Evolutionary conservation across 225 moss, liverwort and hornwort species (phyloP).

Genomic region (Polytrichum formosum): DNA sequence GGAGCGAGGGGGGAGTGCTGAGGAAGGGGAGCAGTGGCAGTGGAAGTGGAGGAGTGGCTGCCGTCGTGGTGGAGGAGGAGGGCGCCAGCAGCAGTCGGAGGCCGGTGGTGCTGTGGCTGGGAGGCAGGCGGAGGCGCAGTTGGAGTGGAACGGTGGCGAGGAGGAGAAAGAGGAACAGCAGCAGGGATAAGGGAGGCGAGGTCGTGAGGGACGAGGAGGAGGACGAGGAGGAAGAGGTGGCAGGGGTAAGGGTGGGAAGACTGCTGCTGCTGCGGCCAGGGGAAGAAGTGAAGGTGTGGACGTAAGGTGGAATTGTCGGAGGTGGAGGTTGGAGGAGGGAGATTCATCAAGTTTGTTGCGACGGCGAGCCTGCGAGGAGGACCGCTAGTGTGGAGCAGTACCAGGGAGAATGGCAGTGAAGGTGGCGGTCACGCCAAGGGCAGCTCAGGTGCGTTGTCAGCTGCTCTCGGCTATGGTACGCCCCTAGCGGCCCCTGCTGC

Average conservation of each 20-base stretch:
- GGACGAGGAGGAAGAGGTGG: background rate
- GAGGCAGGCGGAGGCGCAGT: slow-evolving; percentile 6
- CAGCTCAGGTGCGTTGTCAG: slow-evolving; percentile 42
- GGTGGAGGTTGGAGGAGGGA: slow-evolving; percentile 2
- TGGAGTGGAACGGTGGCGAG: background rate
- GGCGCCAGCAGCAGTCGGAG: slow-evolving; percentile 2
- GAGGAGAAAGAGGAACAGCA: background rate
- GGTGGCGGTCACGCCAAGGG: slow-evolving; percentile 18
- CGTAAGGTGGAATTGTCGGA: slow-evolving; percentile 46
- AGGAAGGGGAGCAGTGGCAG: background rate
- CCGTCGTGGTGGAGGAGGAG: background rate
- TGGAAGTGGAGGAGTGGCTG: background rate
- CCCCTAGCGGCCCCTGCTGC: slow-evolving; percentile 24
- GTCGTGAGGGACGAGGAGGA: background rate
- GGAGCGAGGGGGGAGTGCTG: slow-evolving; percentile 36
- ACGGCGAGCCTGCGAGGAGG: slow-evolving; percentile 36
- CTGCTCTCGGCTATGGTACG: slow-evolving; percentile 33
- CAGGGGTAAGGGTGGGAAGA: background rate
- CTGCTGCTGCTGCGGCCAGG: background rate
- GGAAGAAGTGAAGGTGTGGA: slow-evolving; percentile 22
- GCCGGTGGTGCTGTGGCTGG: slow-evolving; percentile 13
- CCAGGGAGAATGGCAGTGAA: slow-evolving; percentile 42
- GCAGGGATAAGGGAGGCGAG: too few relatives aligned
- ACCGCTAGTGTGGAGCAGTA: slow-evolving; percentile 29
- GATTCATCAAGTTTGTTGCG: slow-evolving; percentile 22